A percentile compares a stretch with the other conserved stretches of the same genome.
phyloP scores from a whole-genome alignment of 2,329 filamentous ascomycete species.

The Fusarium cicatricum region DNA sequence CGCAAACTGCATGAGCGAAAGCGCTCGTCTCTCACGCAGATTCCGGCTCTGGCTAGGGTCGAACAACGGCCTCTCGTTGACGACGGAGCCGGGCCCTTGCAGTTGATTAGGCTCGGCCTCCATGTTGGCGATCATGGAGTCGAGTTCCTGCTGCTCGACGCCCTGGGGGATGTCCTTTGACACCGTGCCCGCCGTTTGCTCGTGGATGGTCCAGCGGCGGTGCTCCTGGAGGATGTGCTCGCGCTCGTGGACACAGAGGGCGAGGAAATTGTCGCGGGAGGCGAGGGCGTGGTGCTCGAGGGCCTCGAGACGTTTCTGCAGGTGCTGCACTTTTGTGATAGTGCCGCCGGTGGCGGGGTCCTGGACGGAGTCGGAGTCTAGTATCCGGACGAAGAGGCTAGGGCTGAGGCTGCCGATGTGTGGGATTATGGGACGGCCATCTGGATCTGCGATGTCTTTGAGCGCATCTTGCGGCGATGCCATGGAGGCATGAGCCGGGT shows the following conservation, averaged over 20 bases:
- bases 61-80: conserved; percentile 33
- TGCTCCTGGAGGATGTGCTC: conserved; percentile 42
- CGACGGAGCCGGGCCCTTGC: conserved; percentile 1
- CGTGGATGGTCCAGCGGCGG: conserved; percentile 25
- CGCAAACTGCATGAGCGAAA: conserved; percentile 34
- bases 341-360: conserved; percentile 6
- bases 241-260: conserved; percentile 44
- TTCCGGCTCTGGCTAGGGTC: conserved; percentile 7
- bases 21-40: conserved; percentile 36
- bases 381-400: conserved; percentile 47
- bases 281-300: conserved; percentile 39
- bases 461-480: neutral
- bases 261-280: conserved; percentile 44
- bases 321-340: conserved; percentile 21
- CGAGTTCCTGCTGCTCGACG: conserved; percentile 18
- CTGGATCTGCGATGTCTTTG: conserved; percentile 15
- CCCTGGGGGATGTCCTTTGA: conserved; percentile 7
- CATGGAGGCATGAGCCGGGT: neutral
- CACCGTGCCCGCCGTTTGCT: neutral
- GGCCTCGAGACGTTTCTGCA: conserved; percentile 32
- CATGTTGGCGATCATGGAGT: conserved; percentile 45
- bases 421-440: conserved; percentile 23
- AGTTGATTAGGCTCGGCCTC: conserved; percentile 25
- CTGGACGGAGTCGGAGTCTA: conserved; percentile 5
- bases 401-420: conserved; percentile 8